Evolutionary conservation across 768 basidiomycete genomes (phyloP).

Genomic region (Holtermanniella nyarrowii): DNA sequence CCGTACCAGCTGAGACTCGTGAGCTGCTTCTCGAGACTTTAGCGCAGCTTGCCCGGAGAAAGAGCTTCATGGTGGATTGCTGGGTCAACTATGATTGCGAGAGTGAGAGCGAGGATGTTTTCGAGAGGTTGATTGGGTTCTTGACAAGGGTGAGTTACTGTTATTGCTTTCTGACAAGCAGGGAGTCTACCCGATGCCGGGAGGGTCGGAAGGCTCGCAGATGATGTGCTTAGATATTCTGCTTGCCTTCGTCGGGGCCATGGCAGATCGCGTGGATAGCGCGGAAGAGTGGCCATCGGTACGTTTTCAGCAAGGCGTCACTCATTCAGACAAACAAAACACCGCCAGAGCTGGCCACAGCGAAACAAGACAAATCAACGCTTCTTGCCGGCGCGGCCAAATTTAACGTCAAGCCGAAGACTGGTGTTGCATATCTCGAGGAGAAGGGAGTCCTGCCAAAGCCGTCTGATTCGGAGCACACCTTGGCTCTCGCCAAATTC

Average conservation of each 20-base stretch:
- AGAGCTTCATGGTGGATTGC: constrained; percentile 89
- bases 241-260: constrained; percentile 74
- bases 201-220: constrained; percentile 55
- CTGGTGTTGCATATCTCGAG: constrained; percentile 78
- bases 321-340: constrained; percentile 53
- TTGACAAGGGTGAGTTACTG: constrained; percentile 55
- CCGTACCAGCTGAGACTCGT: constrained; percentile 70
- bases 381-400: constrained; percentile 70
- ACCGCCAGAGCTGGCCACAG: constrained; percentile 52
- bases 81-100: constrained; percentile 97
- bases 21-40: constrained; percentile 84
- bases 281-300: constrained; percentile 58
- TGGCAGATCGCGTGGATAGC: constrained; percentile 59
- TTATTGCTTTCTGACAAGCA: constrained; percentile 31
- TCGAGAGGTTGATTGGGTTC: constrained; percentile 79
- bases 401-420: constrained; percentile 89
- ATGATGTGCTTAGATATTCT: constrained; percentile 79
- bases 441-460: constrained; percentile 69
- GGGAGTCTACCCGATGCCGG: constrained; percentile 61
- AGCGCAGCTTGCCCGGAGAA: constrained; percentile 64
- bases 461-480: constrained; percentile 17
- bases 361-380: constrained; percentile 76
- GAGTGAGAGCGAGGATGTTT: constrained; percentile 89
- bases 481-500: constrained; percentile 57
- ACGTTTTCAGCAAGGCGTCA: constrained; percentile 1